Conservation (phyloP, 225 moss, liverwort and hornwort species). For the Bryum argenteum region DNA sequence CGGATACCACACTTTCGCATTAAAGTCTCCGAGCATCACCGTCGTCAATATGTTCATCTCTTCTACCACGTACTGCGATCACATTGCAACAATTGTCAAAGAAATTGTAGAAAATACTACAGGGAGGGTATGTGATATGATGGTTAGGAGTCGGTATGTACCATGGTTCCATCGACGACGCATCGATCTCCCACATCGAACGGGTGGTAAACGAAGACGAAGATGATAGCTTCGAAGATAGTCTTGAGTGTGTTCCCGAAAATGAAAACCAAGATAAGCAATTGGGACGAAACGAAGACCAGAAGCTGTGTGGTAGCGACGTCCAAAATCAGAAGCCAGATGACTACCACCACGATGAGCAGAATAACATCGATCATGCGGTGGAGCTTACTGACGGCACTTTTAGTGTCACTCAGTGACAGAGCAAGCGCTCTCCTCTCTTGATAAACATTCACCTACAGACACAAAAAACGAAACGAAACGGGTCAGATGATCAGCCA, state of each 20-base stretch:
- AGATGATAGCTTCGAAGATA: conserved; percentile 80
- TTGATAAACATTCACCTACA: conserved; percentile 61
- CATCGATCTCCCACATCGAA: conserved; percentile 97
- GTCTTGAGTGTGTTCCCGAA: conserved; percentile 91
- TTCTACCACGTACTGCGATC: conserved; percentile 73
- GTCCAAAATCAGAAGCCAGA: conserved; percentile 66
- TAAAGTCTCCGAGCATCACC: conserved; percentile 63
- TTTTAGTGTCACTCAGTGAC: conserved; percentile 86
- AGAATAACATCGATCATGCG: conserved; percentile 53
- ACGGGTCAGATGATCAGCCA: background rate
- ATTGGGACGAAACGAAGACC: conserved; percentile 71
- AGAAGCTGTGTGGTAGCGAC: conserved; percentile 62
- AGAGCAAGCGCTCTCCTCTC: conserved; percentile 66
- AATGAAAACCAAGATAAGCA: conserved; percentile 77
- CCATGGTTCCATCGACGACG: conserved; percentile 76
- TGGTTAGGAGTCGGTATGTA: conserved; percentile 23
- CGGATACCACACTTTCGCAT: conserved; percentile 65
- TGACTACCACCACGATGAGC: conserved; percentile 43
- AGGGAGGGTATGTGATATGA: too few species aligned
- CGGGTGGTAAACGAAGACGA: conserved; percentile 91
- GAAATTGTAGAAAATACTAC: background rate
- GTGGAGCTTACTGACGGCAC: conserved; percentile 68
- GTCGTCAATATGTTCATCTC: conserved; percentile 74
- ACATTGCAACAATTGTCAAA: conserved; percentile 27
- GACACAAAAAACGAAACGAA: background rate